Base-by-base conservation (phyloP, 129 eudicot species). In the Glebionis coronaria region DNA sequence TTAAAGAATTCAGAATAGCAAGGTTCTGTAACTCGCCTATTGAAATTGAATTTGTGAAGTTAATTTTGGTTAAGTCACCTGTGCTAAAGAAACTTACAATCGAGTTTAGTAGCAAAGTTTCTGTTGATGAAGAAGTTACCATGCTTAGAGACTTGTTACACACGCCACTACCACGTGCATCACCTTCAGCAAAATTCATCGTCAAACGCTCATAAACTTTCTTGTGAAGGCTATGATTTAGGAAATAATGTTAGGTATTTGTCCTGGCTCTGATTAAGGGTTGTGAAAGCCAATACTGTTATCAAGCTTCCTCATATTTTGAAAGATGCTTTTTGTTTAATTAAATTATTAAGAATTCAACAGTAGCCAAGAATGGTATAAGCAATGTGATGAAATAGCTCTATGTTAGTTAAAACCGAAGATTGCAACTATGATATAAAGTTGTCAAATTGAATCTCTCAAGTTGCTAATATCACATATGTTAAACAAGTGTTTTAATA, bases 291-390 rank as follows among this genome's bases (percentile, higher is more conserved):
- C 21, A 50, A 3, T 23, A 23, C 9, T 35, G 2, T 35, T 35
- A 35, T 35, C 40, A 35, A 35, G 25, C 1, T 23, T 23, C 25
- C n/a, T n/a, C n/a, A n/a, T n/a, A n/a, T n/a, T n/a, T n/a, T n/a
- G n/a, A n/a, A n/a, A n/a, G n/a, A n/a, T n/a, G n/a, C n/a, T n/a
- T n/a, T 31, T 5, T 3, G 18, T 12, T 47, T 63, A 11, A 65
- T 27, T 10, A 27, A 62, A 50, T 42, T 0, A 31, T 0, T 1
- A 31, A 15, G 77, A 63, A 52, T 11, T 21, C 70, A 60, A 52
- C 46, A 42, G 18, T 68, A 68, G 16, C n/a, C 20, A 59, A 63
- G 80, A 68, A 76, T 61, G 70, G n/a, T n/a, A n/a, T n/a, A n/a
- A n/a, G n/a, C n/a, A n/a, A n/a, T n/a, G n/a, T n/a, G n/a, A n/a